phyloP scores from a whole-genome alignment of 2,329 filamentous ascomycete genomes.

The Cercospora citrullina region DNA sequence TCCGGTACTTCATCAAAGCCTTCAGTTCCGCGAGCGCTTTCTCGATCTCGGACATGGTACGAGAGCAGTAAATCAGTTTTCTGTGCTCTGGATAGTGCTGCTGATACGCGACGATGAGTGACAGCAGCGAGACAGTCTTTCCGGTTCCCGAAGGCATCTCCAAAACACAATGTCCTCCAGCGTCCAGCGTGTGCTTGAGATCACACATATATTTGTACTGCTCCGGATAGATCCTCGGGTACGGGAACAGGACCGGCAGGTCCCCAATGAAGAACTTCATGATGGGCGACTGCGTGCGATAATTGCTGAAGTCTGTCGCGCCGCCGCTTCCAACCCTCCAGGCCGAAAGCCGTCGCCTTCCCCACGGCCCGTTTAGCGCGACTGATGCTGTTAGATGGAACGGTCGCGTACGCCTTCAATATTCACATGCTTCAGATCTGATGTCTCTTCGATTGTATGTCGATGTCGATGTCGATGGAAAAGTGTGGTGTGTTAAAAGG shows the following conservation, averaged over 20 bases:
- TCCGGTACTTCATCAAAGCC: conserved; percentile 89
- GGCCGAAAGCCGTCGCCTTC: background rate
- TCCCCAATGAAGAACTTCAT: conserved; percentile 84
- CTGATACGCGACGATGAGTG: conserved; percentile 95
- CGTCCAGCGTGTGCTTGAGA: conserved; percentile 86
- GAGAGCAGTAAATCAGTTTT: conserved; percentile 98
- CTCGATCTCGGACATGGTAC: conserved; percentile 99
- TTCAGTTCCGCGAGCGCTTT: conserved; percentile 92
- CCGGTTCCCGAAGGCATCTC: conserved; percentile 99
- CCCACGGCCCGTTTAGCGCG: background rate
- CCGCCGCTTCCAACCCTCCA: background rate
- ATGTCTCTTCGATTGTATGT: background rate
- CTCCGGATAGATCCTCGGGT: conserved; percentile 71
- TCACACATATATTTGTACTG: conserved; percentile 83
- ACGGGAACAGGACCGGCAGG: conserved; percentile 71
- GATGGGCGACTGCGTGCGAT: conserved; percentile 38
- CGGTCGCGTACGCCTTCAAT: background rate
- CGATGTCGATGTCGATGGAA: background rate
- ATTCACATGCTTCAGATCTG: background rate
- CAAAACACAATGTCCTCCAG: conserved; percentile 89
- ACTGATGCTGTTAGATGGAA: background rate
- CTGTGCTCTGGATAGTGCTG: conserved; percentile 88
- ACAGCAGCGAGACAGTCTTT: conserved; percentile 93
- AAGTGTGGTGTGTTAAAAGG: background rate
- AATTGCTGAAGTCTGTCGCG: background rate